Evolutionary conservation across 2,329 filamentous ascomycete species (phyloP).

Genomic region (Arthrobotrys iridis): DNA sequence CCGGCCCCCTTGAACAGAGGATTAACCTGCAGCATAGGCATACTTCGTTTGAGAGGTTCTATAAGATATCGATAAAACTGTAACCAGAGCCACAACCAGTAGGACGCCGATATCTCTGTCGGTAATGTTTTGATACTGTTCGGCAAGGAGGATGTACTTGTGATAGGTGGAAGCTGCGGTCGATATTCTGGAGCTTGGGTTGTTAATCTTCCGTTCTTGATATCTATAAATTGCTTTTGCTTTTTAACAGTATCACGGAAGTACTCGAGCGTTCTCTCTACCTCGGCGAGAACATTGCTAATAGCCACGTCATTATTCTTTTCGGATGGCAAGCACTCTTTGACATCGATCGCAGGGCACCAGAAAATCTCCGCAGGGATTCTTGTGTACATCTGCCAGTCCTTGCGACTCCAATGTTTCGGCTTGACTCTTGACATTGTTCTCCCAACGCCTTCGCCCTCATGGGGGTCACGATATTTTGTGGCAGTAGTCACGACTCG

Average conservation of each 20-base stretch:
- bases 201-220: background rate
- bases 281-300: background rate
- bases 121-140: too few relatives aligned
- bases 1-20: too few relatives aligned
- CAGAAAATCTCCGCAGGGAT: conserved; percentile 14
- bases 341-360: conserved; percentile 24
- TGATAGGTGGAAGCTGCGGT: background rate
- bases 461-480: background rate
- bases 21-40: too few relatives aligned
- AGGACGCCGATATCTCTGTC: too few relatives aligned
- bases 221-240: background rate
- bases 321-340: conserved; percentile 1
- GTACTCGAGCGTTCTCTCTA: conserved; percentile 2
- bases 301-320: background rate
- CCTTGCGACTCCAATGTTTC: background rate
- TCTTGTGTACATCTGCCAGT: conserved; percentile 10
- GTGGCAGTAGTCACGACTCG: background rate
- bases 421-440: background rate
- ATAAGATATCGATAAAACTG: too few relatives aligned
- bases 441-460: background rate
- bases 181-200: background rate
- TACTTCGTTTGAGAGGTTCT: too few relatives aligned
- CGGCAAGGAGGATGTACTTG: background rate
- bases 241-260: background rate
- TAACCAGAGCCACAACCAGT: too few relatives aligned